A percentile compares a stretch with the other conserved stretches of the same genome.
These are phyloP conservation scores for Talaromyces wortmannii DNA, from an alignment of 495 filamentous ascomycete species.

Conservation along the genomic window DNA sequence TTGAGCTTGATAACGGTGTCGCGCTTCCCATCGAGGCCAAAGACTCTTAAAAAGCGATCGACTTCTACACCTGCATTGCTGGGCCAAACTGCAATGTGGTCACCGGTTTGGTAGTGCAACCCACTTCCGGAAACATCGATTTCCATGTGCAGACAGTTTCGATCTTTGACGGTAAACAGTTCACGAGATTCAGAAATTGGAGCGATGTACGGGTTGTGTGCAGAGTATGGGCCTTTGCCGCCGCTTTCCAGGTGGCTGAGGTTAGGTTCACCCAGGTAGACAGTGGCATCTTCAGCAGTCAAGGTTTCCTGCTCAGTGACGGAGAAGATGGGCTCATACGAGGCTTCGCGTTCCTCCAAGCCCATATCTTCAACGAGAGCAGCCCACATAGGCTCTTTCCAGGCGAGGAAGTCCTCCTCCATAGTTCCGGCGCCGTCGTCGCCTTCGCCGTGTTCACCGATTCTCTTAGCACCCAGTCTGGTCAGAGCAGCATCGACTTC, in stretches of 20 bases:
- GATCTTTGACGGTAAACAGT: constrained; percentile 83
- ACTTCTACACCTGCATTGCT: constrained; percentile 93
- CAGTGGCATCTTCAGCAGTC: constrained; percentile 69
- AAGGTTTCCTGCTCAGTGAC: constrained; percentile 72
- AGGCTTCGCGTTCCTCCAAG: constrained; percentile 89
- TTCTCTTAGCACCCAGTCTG: constrained; percentile 74
- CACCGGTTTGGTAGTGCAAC: constrained; percentile 88
- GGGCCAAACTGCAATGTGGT: constrained; percentile 96
- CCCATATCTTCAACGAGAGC: constrained; percentile 74
- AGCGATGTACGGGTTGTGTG: constrained; percentile 95
- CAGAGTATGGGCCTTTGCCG: constrained; percentile 86
- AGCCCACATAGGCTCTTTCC: constrained; percentile 99
- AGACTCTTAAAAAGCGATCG: constrained; percentile 76
- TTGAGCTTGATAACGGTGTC: constrained; percentile 85
- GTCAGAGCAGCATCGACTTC: constrained; percentile 72
- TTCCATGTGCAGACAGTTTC: constrained; percentile 97
- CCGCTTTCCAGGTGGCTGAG: constrained; percentile 85
- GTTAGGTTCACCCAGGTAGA: constrained; percentile 96
- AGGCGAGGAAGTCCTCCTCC: constrained; percentile 98
- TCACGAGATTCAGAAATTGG: constrained; percentile 87
- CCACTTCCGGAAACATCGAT: constrained; percentile 78
- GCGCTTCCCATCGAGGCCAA: constrained; percentile 69
- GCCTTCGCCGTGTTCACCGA: constrained; percentile 87
- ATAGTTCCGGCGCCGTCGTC: constrained; percentile 98
- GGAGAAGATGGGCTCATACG: constrained; percentile 89